Evolutionary conservation across 129 eudicot species (phyloP).

Genomic region (Erigeron canadensis): DNA sequence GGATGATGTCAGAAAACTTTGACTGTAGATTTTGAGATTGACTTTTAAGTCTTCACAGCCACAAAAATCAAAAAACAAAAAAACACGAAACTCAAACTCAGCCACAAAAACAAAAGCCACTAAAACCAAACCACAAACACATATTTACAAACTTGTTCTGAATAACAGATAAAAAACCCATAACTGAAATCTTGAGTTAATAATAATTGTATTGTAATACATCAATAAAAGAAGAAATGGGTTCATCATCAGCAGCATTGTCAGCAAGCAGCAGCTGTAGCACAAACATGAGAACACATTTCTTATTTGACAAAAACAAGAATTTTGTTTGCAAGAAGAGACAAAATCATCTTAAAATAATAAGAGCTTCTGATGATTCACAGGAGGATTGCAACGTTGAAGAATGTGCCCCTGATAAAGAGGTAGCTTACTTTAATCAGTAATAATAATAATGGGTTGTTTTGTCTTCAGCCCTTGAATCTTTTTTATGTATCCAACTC

Average conservation of each 20-base stretch:
- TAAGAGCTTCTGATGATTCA: constrained; percentile 52
- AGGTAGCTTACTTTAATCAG: constrained; percentile 54
- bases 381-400: constrained; percentile 79
- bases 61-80: no score
- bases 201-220: not conserved
- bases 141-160: not conserved
- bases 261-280: constrained; percentile 52
- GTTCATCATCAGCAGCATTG: constrained; percentile 45
- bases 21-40: no score
- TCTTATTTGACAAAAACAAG: constrained; percentile 41
- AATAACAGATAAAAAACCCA: constrained; percentile 1
- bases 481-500: no score
- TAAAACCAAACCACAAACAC: constrained; percentile 14
- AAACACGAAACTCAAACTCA: constrained; percentile 27
- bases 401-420: constrained; percentile 99
- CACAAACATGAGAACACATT: constrained; percentile 30
- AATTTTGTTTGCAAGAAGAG: constrained; percentile 17
- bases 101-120: constrained; percentile 33
- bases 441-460: no score
- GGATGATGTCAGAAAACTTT: no score
- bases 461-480: no score
- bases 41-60: no score
- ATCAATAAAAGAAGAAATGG: constrained; percentile 30
- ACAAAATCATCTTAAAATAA: constrained; percentile 39
- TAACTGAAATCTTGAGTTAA: not conserved